These are phyloP conservation scores for Barbarea vulgaris DNA, from an alignment of 345 rosid species.

Conservation along the genomic window DNA sequence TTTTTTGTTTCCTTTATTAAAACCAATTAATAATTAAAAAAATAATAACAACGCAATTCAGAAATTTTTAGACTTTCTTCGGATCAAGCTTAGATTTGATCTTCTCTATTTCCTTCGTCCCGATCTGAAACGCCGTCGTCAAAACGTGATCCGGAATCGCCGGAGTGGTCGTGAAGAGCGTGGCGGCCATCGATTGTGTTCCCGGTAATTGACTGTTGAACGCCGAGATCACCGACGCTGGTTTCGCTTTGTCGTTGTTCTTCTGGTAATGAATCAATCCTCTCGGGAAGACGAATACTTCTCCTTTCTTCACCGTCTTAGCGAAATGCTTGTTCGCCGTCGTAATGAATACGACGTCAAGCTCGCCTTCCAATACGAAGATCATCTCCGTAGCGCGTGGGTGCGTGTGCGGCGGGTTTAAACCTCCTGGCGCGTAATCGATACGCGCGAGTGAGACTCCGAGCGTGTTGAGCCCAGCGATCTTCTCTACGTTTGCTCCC, in stretches of 20 bases:
- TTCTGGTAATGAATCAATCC: slow-evolving; percentile 70
- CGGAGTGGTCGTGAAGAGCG: slow-evolving; percentile 55
- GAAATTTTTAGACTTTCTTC: slow-evolving; percentile 41
- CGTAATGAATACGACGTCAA: slow-evolving; percentile 69
- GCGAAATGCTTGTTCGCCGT: slow-evolving; percentile 55
- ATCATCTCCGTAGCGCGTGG: slow-evolving; percentile 70
- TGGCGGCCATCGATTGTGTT: slow-evolving; percentile 56
- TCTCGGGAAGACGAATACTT: slow-evolving; percentile 62
- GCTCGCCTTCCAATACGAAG: slow-evolving; percentile 61
- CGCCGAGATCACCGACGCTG: slow-evolving; percentile 53
- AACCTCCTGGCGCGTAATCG: slow-evolving; percentile 59
- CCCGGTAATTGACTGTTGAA: slow-evolving; percentile 75
- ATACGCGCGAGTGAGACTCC: slow-evolving; percentile 66
- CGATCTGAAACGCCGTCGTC: slow-evolving; percentile 61
- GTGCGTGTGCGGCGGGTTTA: slow-evolving; percentile 74
- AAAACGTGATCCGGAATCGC: slow-evolving; percentile 56
- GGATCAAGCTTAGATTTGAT: slow-evolving; percentile 61
- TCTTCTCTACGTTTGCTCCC: slow-evolving; percentile 60
- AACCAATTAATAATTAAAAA: slow-evolving; percentile 3
- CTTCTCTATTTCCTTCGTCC: slow-evolving; percentile 57
- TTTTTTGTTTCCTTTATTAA: not conserved
- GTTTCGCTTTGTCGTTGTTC: slow-evolving; percentile 49
- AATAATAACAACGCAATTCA: not conserved
- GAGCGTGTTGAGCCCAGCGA: slow-evolving; percentile 70
- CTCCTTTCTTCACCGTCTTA: slow-evolving; percentile 62